Evolutionary conservation across 805 yeast species (phyloP), one percentile per base, ranked within the genome.

Genomic region (Saccharomycopsis microspora): DNA sequence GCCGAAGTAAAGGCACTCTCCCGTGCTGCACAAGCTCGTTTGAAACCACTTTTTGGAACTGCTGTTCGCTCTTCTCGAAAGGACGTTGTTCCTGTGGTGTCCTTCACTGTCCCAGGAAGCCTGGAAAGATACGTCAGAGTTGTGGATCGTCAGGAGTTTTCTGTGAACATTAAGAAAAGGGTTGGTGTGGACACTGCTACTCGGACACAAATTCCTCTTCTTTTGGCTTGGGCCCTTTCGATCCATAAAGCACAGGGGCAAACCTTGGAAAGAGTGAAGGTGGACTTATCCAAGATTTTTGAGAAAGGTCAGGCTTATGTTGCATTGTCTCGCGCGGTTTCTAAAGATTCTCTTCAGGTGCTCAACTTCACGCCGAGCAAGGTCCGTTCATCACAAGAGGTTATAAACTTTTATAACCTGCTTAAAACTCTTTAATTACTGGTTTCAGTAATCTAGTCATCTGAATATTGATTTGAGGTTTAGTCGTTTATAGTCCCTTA

Each of bases 201-300:
- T 27, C 68, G 89, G 57, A 59, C 54, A 0, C 95, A 85, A 58
- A 55, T 83, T 3, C 95, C 95, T 1, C 65, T 85, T 32, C 67
- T 82, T 48, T 64, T 85, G 36, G 79, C 93, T 29, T 85, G 93
- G 93, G 88, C 94, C 0, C 61, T 85, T 55, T 85, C 93, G 0
- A 85, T 85, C 44, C 95, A 85, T 59, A 85, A 85, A 60, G 77
- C 93, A 0, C 95, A 85, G 60, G 95, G 95, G 3, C 94, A 85
- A 64, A 83, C 95, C 0, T 70, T 85, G 41, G 78, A 75, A 39
- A 62, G 85, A 52, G 79, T 85, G 3, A 76, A 75, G 53, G 86
- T 85, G 8, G 89, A 85, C 57, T 62, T 85, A 43, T 67, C 73
- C 30, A 74, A 70, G 53, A 74, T 78, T 30, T 85, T 85, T 56